Conservation (phyloP, 768 basidiomycete genomes). For the Pilatotrama ljubarskyi region DNA sequence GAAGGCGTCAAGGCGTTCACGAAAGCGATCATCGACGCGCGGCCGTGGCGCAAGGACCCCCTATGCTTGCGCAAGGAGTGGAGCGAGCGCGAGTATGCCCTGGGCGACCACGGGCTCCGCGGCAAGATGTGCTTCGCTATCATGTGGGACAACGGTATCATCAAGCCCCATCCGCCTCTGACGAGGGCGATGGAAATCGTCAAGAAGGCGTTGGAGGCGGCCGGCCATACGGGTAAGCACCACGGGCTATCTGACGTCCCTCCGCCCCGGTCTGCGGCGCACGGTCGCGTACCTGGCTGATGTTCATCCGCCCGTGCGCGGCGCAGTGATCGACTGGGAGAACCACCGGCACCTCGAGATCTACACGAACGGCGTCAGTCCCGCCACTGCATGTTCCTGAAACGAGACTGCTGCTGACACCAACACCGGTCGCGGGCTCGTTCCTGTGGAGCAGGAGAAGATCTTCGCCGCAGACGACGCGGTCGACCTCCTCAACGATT, state of each 20-base stretch:
- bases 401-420: background rate
- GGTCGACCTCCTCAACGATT: constrained; percentile 37
- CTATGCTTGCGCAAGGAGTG: constrained; percentile 49
- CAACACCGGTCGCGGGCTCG: background rate
- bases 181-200: constrained; percentile 55
- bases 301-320: background rate
- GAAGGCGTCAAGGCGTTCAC: constrained; percentile 66
- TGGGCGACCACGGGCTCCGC: constrained; percentile 48
- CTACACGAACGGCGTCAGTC: constrained; percentile 27
- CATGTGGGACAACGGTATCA: constrained; percentile 64
- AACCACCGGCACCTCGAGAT: constrained; percentile 55
- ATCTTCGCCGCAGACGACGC: constrained; percentile 45
- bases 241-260: background rate
- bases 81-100: constrained; percentile 44
- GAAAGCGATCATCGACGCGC: constrained; percentile 54
- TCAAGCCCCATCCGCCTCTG: constrained; percentile 67
- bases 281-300: background rate
- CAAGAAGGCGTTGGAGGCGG: constrained; percentile 56
- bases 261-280: background rate
- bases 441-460: constrained; percentile 32
- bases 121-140: constrained; percentile 52
- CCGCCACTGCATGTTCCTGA: background rate
- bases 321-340: constrained; percentile 69
- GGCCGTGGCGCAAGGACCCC: constrained; percentile 61
- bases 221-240: constrained; percentile 62